Percentiles rank a stretch among this genome's conserved stretches.
Evolutionary conservation across 148 eudicot species (phyloP).

Genomic region (Vaccinium vitisidaea): DNA sequence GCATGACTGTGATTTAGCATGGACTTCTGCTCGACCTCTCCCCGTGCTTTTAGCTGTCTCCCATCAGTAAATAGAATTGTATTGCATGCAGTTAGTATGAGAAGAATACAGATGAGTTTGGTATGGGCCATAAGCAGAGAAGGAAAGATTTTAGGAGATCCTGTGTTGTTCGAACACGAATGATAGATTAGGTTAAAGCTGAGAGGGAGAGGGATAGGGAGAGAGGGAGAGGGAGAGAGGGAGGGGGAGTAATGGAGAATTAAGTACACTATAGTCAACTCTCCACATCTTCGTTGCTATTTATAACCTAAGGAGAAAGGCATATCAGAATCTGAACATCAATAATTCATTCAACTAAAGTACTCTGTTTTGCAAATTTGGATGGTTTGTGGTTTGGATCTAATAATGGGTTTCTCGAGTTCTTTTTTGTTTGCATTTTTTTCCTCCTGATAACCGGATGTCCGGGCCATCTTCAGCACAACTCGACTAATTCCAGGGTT

Average conservation of each 20-base stretch:
- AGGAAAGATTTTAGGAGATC: neutral
- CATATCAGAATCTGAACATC: neutral
- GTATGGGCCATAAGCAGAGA: constrained; percentile 22
- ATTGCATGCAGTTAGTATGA: constrained; percentile 21
- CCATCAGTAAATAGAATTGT: constrained; percentile 22
- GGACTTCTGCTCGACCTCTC: neutral
- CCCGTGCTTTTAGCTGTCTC: constrained; percentile 26
- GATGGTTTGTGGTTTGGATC: constrained; percentile 6
- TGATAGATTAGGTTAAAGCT: neutral
- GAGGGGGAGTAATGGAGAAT: neutral
- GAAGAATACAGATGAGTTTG: constrained; percentile 17
- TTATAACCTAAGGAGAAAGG: neutral
- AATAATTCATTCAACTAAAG: neutral
- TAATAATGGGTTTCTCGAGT: neutral
- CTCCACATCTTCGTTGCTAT: neutral
- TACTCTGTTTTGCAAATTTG: neutral
- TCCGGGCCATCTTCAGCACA: too few species aligned
- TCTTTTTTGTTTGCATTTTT: neutral
- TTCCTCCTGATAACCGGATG: too few species aligned
- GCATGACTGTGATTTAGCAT: neutral
- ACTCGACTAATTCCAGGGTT: too few species aligned
- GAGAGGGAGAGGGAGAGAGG: neutral
- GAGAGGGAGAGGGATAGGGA: neutral
- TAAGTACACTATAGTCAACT: neutral
- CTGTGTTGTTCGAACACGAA: neutral